Conservation (phyloP, 192 early-diverging fungal species). For the Umbelopsis isabellina region DNA sequence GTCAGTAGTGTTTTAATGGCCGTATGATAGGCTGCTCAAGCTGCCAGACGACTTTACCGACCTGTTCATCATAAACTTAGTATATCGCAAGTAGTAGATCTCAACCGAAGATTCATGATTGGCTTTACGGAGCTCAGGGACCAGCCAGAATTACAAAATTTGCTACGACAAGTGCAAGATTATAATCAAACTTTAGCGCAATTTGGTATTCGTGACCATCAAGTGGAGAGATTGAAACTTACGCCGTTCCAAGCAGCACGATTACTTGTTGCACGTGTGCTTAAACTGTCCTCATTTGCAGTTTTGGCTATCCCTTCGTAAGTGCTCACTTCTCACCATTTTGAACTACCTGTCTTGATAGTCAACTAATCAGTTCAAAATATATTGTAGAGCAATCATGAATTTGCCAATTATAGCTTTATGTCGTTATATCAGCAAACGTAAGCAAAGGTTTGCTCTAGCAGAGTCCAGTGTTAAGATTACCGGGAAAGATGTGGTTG, state of each 20-base stretch:
- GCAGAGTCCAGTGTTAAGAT: slow-evolving; percentile 93
- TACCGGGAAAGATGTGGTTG: slow-evolving; percentile 89
- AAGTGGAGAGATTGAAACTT: slow-evolving; percentile 83
- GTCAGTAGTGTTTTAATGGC: not conserved
- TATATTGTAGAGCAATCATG: slow-evolving; percentile 44
- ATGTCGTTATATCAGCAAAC: slow-evolving; percentile 52
- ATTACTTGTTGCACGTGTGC: slow-evolving; percentile 67
- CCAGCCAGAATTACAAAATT: slow-evolving; percentile 71
- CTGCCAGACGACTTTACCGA: slow-evolving; percentile 87
- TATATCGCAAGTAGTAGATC: slow-evolving; percentile 82
- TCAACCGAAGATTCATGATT: slow-evolving; percentile 83
- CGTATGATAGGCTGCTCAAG: slow-evolving; percentile 80
- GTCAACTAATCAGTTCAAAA: too few relatives aligned
- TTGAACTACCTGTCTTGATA: not conserved
- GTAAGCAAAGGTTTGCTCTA: slow-evolving; percentile 68
- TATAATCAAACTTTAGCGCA: slow-evolving; percentile 90
- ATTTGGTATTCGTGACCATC: slow-evolving; percentile 95
- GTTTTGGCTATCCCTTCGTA: slow-evolving; percentile 86
- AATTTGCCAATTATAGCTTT: slow-evolving; percentile 58
- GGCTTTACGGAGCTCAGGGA: slow-evolving; percentile 81
- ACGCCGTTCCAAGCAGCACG: slow-evolving; percentile 65
- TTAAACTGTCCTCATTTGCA: slow-evolving; percentile 73
- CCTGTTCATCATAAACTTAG: slow-evolving; percentile 79
- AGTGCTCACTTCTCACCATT: slow-evolving; percentile 10
- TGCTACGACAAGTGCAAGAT: slow-evolving; percentile 69